These are phyloP conservation scores for Plasmodium fragile DNA, from an alignment of 169 alveolate genomes.

Conservation along the genomic window DNA sequence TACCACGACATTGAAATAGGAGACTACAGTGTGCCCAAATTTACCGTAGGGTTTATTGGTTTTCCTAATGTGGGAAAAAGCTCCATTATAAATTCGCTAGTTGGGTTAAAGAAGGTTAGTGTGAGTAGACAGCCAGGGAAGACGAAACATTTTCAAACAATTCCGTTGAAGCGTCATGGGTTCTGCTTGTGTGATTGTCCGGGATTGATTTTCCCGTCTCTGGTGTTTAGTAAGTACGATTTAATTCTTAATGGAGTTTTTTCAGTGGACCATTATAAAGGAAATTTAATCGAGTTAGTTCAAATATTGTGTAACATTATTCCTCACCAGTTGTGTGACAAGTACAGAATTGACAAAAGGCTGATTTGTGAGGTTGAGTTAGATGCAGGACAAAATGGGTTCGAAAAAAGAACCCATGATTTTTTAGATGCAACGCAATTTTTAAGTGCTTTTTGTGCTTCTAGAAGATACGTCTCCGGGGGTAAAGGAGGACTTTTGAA, in stretches of 20 bases:
- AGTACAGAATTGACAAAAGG: constrained; percentile 72
- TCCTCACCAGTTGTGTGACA: constrained; percentile 88
- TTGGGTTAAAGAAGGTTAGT: constrained; percentile 94
- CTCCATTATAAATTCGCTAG: constrained; percentile 97
- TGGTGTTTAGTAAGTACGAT: constrained; percentile 96
- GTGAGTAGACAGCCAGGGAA: constrained; percentile 99
- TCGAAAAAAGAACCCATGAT: constrained; percentile 80
- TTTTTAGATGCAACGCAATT: constrained; percentile 87
- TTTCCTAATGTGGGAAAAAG: constrained; percentile 99
- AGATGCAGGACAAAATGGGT: constrained; percentile 64
- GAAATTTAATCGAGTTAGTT: constrained; percentile 93
- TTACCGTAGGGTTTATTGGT: constrained; percentile 98
- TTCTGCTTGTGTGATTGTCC: constrained; percentile 97
- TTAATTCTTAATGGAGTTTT: constrained; percentile 96
- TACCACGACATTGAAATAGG: constrained; percentile 63
- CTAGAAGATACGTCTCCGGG: constrained; percentile 88
- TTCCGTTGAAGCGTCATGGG: constrained; percentile 84
- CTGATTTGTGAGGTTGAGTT: constrained; percentile 42
- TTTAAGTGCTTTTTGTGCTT: constrained; percentile 86
- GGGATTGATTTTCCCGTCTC: constrained; percentile 97
- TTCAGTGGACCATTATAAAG: constrained; percentile 96
- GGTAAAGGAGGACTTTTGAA: constrained; percentile 96
- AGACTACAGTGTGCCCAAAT: constrained; percentile 65
- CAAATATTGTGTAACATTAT: constrained; percentile 95
- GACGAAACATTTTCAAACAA: constrained; percentile 97